Conservation (phyloP, 495 filamentous ascomycete species). For the Gamarada debralockiae region DNA sequence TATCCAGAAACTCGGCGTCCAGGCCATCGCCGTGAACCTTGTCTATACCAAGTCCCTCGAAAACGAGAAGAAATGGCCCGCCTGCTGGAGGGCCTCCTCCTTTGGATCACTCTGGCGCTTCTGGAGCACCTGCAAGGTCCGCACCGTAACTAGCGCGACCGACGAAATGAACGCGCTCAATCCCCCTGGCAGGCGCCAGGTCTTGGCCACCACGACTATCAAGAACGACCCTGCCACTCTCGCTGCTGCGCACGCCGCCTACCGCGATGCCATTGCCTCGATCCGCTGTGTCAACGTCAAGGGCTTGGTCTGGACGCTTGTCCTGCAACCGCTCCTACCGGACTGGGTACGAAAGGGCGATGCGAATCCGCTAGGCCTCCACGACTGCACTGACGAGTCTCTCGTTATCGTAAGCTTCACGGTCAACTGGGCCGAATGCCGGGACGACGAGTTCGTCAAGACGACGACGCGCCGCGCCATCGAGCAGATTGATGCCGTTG, state of each 20-base stretch:
- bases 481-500: constrained; percentile 28
- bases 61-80: neutral
- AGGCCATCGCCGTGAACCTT: constrained; percentile 1
- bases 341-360: constrained; percentile 4
- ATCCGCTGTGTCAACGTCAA: neutral
- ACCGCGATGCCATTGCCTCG: neutral
- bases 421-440: constrained; percentile 26
- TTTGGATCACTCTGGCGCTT: constrained; percentile 1
- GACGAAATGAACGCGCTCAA: constrained; percentile 4
- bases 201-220: constrained; percentile 5
- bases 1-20: neutral
- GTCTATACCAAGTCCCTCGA: neutral
- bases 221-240: constrained; percentile 8
- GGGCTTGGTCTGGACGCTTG: constrained; percentile 2
- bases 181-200: constrained; percentile 2
- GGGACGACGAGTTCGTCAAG: constrained; percentile 29
- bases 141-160: neutral
- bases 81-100: constrained; percentile 1
- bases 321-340: constrained; percentile 6
- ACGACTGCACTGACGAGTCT: constrained; percentile 9
- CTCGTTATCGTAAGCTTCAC: constrained; percentile 32
- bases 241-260: neutral
- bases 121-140: constrained; percentile 4
- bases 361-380: constrained; percentile 2
- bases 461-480: constrained; percentile 22